Percentiles rank a stretch among this genome's conserved stretches.
Evolutionary conservation across 75 land plant genomes (phyloP).

Genomic region (Selaginella moellendorffii): DNA sequence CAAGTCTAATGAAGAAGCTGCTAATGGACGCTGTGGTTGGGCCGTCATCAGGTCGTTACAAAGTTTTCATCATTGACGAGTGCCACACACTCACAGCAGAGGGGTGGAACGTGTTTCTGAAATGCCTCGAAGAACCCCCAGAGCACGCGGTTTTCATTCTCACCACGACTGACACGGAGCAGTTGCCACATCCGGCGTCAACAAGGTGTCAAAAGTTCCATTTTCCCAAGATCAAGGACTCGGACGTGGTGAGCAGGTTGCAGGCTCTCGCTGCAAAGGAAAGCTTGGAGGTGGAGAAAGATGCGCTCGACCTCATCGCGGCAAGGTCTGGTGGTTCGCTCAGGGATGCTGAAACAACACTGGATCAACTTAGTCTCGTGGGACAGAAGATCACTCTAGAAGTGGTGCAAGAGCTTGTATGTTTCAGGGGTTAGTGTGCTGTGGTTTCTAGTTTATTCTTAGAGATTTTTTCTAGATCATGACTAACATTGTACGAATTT

Average conservation of each 20-base stretch:
- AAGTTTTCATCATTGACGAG: constrained; percentile 51
- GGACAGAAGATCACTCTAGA: constrained; percentile 41
- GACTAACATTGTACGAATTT: too few species aligned
- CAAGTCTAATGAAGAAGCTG: constrained; percentile 4
- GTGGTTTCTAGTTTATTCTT: too few species aligned
- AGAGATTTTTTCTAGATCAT: too few species aligned
- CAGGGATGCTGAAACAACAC: constrained; percentile 66
- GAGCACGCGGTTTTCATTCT: constrained; percentile 52
- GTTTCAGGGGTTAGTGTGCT: neutral
- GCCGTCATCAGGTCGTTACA: constrained; percentile 32
- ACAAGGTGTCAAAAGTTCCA: constrained; percentile 50
- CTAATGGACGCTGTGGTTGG: neutral
- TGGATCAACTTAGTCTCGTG: constrained; percentile 67
- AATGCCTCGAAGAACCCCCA: constrained; percentile 40
- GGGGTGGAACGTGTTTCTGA: constrained; percentile 45
- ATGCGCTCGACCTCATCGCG: constrained; percentile 52
- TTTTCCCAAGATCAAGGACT: constrained; percentile 50
- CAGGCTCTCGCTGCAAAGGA: constrained; percentile 32
- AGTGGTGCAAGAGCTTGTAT: constrained; percentile 59
- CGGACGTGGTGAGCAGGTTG: constrained; percentile 40
- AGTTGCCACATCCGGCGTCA: constrained; percentile 35
- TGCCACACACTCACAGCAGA: constrained; percentile 47
- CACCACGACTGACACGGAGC: constrained; percentile 42
- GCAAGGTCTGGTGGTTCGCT: constrained; percentile 56
- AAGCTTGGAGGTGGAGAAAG: constrained; percentile 35